phyloP scores from a whole-genome alignment of 2,329 filamentous ascomycete species.

The Cladophialophora chaetospira region DNA sequence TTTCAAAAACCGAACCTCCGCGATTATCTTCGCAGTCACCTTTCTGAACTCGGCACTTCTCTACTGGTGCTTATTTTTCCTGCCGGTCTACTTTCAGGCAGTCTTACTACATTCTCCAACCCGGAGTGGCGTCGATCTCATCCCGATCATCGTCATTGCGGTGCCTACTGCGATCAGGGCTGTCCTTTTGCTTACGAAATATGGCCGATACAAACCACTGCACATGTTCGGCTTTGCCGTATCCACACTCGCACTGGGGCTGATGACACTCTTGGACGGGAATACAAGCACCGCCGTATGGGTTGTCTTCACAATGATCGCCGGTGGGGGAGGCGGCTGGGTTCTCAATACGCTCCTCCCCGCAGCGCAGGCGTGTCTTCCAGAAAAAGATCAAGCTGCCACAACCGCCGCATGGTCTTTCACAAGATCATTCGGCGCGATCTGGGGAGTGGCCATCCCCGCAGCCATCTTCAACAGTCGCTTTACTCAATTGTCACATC shows the following conservation, averaged over 20 bases:
- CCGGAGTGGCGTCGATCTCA: slow-evolving; percentile 38
- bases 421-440: slow-evolving; percentile 32
- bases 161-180: slow-evolving; percentile 35
- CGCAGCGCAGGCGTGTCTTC: slow-evolving; percentile 31
- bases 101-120: slow-evolving; percentile 41
- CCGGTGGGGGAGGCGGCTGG: slow-evolving; percentile 28
- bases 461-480: slow-evolving; percentile 37
- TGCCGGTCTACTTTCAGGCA: slow-evolving; percentile 52
- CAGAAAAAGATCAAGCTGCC: slow-evolving; percentile 32
- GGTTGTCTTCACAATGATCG: slow-evolving; percentile 32
- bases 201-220: slow-evolving; percentile 36
- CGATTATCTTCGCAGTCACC: slow-evolving; percentile 38
- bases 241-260: slow-evolving; percentile 32
- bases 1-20: slow-evolving; percentile 47
- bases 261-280: slow-evolving; percentile 33
- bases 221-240: slow-evolving; percentile 34
- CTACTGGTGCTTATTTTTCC: slow-evolving; percentile 45
- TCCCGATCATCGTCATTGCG: slow-evolving; percentile 34
- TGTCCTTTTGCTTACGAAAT: slow-evolving; percentile 37
- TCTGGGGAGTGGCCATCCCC: slow-evolving; percentile 37
- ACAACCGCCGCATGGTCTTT: slow-evolving; percentile 34
- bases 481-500: slow-evolving; percentile 5
- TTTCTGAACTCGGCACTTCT: slow-evolving; percentile 44
- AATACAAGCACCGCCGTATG: slow-evolving; percentile 30
- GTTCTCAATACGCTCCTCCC: slow-evolving; percentile 28